Base-by-base conservation (phyloP, 306 rosid species). In the Dalbergia oliveri region DNA sequence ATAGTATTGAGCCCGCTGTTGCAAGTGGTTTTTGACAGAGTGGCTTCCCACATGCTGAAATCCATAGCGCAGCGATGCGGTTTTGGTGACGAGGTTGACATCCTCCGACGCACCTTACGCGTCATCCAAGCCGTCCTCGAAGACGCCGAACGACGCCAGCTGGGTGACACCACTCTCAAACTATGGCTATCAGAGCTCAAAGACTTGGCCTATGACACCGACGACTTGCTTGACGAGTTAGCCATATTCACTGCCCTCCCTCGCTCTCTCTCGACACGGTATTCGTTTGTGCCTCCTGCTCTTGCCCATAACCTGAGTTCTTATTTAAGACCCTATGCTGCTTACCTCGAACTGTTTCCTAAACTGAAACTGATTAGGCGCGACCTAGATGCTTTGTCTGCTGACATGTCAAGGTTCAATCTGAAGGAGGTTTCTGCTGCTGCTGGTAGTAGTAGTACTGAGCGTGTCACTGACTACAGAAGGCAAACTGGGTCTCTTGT, bases 181-280 rank as follows among this genome's bases (percentile, higher is more conserved):
- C 8, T 15, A 1, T 74, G 76, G 84, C 53, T 81, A 21, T 34
- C 5, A 5, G 68, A 81, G 65, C 84, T 58, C n/a, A 81, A 49
- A 60, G 65, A 21, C 15, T 34, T 34, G 0, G 63, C 80, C n/a
- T 37, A 14, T 10, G 84, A 81, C 23, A 6, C 49, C 4, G 71
- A 81, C 6, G 76, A 81, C 5, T 50, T 74, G 76, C 59, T 81
- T 10, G 71, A 81, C 18, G 84, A 81, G 70, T 58, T 66, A 47
- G 10, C 14, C 4, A 66, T 66, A 71, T 43, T 43, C 47, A 39
- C 33, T 6, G 2, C 47, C 10, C 9, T 43, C 3, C 47, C 47
- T 43, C 11, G 11, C 10, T 5, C 10, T 43, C 1, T 43, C 47
- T 9, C 9, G 3, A 9, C 41, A 37, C 7, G 6, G 41, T 37